These are phyloP conservation scores for Cryphonectria nitschkei DNA, from an alignment of 2,329 filamentous ascomycete genomes.

Conservation along the genomic window DNA sequence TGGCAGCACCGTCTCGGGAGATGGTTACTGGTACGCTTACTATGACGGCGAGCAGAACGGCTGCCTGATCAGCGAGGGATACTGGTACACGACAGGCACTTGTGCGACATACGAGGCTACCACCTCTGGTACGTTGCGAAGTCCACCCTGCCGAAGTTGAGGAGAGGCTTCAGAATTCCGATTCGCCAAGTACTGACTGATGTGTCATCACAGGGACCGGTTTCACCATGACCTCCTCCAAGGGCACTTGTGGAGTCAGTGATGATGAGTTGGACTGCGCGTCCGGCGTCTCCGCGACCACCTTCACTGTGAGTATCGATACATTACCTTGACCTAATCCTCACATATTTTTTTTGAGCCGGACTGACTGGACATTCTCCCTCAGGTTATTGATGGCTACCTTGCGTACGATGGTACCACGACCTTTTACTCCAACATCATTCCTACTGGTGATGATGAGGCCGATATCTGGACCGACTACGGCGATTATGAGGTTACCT, in stretches of 20 bases:
- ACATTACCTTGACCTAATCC: not conserved
- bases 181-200: not conserved
- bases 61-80: constrained; percentile 69
- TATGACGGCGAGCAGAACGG: constrained; percentile 54
- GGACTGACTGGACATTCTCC: not conserved
- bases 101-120: constrained; percentile 68
- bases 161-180: too few relatives aligned
- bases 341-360: not conserved
- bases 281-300: constrained; percentile 40
- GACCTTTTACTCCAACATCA: constrained; percentile 20
- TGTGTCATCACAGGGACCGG: constrained; percentile 38
- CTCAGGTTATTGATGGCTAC: constrained; percentile 13
- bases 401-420: constrained; percentile 25
- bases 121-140: constrained; percentile 35
- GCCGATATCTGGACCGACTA: constrained; percentile 15
- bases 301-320: constrained; percentile 9
- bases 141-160: not conserved
- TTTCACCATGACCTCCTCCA: constrained; percentile 62
- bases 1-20: constrained; percentile 48
- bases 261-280: constrained; percentile 59
- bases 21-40: constrained; percentile 62
- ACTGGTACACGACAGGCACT: constrained; percentile 69
- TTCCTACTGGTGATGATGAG: constrained; percentile 7
- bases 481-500: constrained; percentile 20
- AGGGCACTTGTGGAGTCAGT: constrained; percentile 61